Evolutionary conservation across 768 basidiomycete species (phyloP).

Genomic region (Chiua virens): DNA sequence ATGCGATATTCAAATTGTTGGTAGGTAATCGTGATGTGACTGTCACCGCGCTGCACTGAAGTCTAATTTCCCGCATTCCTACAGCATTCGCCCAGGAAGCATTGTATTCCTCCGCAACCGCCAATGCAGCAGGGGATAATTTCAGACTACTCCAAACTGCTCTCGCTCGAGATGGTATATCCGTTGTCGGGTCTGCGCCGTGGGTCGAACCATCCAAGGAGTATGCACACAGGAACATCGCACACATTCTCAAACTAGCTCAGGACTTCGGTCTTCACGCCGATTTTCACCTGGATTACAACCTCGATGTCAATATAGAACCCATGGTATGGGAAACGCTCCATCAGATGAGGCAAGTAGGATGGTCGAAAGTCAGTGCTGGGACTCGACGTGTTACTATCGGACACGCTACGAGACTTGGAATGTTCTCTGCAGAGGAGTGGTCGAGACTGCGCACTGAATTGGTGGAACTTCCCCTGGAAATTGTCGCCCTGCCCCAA

Average conservation of each 20-base stretch:
- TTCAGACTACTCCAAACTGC: constrained; percentile 46
- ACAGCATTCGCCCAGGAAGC: constrained; percentile 65
- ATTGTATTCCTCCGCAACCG: constrained; percentile 40
- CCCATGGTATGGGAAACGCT: constrained; percentile 60
- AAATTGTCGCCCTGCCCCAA: constrained; percentile 58
- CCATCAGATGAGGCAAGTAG: constrained; percentile 34
- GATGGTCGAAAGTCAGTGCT: constrained; percentile 24
- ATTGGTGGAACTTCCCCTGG: constrained; percentile 44
- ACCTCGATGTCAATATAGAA: constrained; percentile 49
- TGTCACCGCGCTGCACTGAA: background rate
- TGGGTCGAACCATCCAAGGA: constrained; percentile 55
- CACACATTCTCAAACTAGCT: constrained; percentile 50
- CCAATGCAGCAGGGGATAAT: constrained; percentile 43
- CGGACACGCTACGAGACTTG: constrained; percentile 61
- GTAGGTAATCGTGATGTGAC: constrained; percentile 29
- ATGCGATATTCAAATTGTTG: constrained; percentile 60
- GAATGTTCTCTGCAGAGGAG: constrained; percentile 46
- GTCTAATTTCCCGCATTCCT: background rate
- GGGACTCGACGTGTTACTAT: constrained; percentile 47
- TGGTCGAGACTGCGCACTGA: constrained; percentile 44
- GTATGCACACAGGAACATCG: constrained; percentile 54
- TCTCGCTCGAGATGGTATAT: constrained; percentile 39
- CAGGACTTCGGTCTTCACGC: constrained; percentile 37
- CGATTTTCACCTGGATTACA: constrained; percentile 72
- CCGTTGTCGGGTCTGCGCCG: constrained; percentile 62